Percentiles rank a stretch among this genome's conserved stretches.
Conservation (phyloP, 306 rosid species). For the Trifolium subterraneum region DNA sequence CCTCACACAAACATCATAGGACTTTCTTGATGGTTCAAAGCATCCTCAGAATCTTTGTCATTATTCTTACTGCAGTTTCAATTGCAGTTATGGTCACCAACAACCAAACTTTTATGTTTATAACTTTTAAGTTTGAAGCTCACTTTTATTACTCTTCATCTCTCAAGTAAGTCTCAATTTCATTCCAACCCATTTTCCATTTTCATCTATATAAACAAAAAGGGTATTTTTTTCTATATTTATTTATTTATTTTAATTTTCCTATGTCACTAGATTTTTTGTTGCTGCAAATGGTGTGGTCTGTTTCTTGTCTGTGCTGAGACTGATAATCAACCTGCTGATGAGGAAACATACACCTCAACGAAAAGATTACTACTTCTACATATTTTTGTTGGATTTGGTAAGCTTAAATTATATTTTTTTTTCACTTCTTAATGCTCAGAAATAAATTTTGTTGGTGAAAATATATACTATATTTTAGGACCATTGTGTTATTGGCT, state of each 20-base stretch:
- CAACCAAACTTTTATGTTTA: slow-evolving; percentile 55
- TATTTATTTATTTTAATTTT: not conserved
- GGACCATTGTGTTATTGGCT: not conserved
- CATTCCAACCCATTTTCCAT: slow-evolving; percentile 23
- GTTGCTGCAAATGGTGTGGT: slow-evolving; percentile 58
- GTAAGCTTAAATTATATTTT: slow-evolving; percentile 39
- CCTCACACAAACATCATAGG: slow-evolving; percentile 24
- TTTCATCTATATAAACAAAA: not conserved
- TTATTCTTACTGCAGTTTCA: slow-evolving; percentile 50
- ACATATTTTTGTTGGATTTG: slow-evolving; percentile 56
- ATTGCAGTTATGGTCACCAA: slow-evolving; percentile 57
- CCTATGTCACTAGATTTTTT: slow-evolving; percentile 57
- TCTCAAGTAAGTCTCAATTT: slow-evolving; percentile 48
- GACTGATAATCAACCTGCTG: slow-evolving; percentile 41
- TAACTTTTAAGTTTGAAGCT: slow-evolving; percentile 49
- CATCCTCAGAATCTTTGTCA: slow-evolving; percentile 57
- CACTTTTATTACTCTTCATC: slow-evolving; percentile 64
- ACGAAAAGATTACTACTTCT: slow-evolving; percentile 38
- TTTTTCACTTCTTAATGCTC: not conserved
- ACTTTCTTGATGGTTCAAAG: slow-evolving; percentile 39
- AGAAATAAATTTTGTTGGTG: too few relatives aligned
- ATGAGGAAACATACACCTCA: slow-evolving; percentile 35
- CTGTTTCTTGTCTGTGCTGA: slow-evolving; percentile 52
- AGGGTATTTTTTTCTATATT: not conserved
- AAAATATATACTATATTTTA: too few relatives aligned